A percentile compares a stretch with the other conserved stretches of the same genome.
These are phyloP conservation scores for Verticillium alfalfae DNA, from an alignment of 2,329 filamentous ascomycete genomes.

Conservation along the genomic window DNA sequence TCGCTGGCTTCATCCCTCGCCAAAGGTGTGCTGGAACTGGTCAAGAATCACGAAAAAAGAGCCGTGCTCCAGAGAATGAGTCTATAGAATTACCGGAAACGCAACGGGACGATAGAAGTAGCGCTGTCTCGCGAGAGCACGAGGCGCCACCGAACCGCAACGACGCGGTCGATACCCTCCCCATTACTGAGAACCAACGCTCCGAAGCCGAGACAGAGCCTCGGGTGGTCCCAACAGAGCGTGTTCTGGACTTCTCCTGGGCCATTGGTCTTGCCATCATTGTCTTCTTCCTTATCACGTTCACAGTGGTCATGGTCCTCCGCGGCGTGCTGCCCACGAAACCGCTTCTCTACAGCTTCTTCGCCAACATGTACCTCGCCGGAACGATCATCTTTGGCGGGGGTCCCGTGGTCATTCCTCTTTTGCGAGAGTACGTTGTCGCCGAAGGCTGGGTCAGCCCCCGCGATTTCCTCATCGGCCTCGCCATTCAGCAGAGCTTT, in stretches of 20 bases:
- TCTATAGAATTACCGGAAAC: not conserved
- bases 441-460: constrained; percentile 64
- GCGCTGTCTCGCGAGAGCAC: not conserved
- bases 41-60: not conserved
- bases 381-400: constrained; percentile 65
- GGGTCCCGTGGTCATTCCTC: constrained; percentile 59
- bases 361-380: constrained; percentile 68
- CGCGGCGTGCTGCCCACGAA: constrained; percentile 32
- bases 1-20: constrained; percentile 36
- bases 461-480: constrained; percentile 66
- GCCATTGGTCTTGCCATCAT: constrained; percentile 36
- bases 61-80: not conserved
- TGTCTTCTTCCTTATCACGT: constrained; percentile 46
- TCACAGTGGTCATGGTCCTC: constrained; percentile 50
- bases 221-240: constrained; percentile 24
- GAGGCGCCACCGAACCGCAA: not conserved
- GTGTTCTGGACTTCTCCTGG: constrained; percentile 36
- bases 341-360: constrained; percentile 49
- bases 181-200: not conserved
- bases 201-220: not conserved
- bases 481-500: constrained; percentile 67
- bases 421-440: constrained; percentile 58
- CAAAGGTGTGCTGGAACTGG: not conserved
- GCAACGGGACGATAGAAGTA: not conserved
- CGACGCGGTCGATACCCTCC: constrained; percentile 1